Base-by-base conservation (phyloP, 1,284 basidiomycete species). In the Omphalotus olearius region DNA sequence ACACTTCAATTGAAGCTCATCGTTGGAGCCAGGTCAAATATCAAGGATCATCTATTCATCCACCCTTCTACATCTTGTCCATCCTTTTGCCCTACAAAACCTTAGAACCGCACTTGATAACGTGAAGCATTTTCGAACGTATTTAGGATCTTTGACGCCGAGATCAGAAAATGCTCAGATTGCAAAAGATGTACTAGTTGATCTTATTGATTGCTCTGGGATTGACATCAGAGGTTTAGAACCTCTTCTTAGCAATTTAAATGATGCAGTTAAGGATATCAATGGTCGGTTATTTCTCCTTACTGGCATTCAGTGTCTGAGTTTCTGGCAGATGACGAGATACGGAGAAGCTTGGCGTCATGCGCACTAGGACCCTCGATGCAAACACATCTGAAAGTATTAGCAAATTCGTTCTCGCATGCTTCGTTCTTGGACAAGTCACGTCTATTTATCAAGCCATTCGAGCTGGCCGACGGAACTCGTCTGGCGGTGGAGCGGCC, bases 391-490 rank as follows among this genome's bases (percentile, higher is more conserved):
- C 59, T 87, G 20, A 67, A 63, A 47, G 71, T 69, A 51, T 64
- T 74, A 26, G 65, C 82, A 16, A 64, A 70, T 28, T 73, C 72
- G 48, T 64, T 89, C 20, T 69, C 71, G 3, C 63, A 68, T 20
- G 73, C 79, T 2, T 61, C 71, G 1, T 68, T 78, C 9, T 65
- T 88, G 38, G 74, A 85, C 65, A 85, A 83, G 59, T 68, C 83
- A 0, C 74, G 72, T 11, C 69, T 90, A 25, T 90, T 89, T 62
- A 75, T 90, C 61, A 88, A 84, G 61, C 74, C 84, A 1, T 67
- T 64, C 6, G 85, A 89, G 54, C 73, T 90, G 10, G 68, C 86
- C 3, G 83, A 86, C 57, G 81, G 80, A 7, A 64, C 82, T 20
- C 70, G 61, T 49, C 59, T 71, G 41, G 73, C 68, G 13, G 54